Conservation (phyloP, 306 rosid species). For the Crotalaria pallida region DNA sequence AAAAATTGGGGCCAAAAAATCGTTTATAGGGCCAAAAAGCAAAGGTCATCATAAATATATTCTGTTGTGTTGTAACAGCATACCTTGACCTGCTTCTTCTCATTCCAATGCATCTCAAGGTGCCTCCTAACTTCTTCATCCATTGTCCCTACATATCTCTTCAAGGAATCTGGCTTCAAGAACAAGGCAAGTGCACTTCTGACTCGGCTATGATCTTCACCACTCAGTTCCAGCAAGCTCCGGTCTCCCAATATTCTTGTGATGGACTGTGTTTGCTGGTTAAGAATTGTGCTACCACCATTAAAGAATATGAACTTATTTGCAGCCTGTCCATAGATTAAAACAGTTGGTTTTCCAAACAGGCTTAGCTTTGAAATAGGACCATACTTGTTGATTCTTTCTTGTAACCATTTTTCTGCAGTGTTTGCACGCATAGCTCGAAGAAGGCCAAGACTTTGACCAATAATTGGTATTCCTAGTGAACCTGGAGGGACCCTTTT, state of each 20-base stretch:
- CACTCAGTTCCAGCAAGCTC: slow-evolving; percentile 42
- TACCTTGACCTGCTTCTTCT: slow-evolving; percentile 49
- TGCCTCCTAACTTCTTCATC: slow-evolving; percentile 57
- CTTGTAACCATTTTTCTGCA: slow-evolving; percentile 53
- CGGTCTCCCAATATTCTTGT: slow-evolving; percentile 49
- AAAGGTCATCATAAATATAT: no score
- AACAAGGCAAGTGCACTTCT: slow-evolving; percentile 58
- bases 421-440: slow-evolving; percentile 57
- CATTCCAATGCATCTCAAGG: slow-evolving; percentile 67
- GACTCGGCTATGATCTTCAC: slow-evolving; percentile 61
- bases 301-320: slow-evolving; percentile 50
- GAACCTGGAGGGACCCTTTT: slow-evolving; percentile 70
- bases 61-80: not conserved
- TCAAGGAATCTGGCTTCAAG: slow-evolving; percentile 76
- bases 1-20: no score
- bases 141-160: slow-evolving; percentile 49
- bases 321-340: slow-evolving; percentile 63
- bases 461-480: slow-evolving; percentile 62
- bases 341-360: slow-evolving; percentile 67
- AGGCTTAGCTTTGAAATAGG: slow-evolving; percentile 67
- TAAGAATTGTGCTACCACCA: slow-evolving; percentile 12
- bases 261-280: slow-evolving; percentile 45
- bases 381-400: slow-evolving; percentile 59
- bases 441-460: slow-evolving; percentile 59
- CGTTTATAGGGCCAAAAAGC: no score